Conservation (phyloP, 73 alveolate species). For the Tetrahymena malaccensis region DNA sequence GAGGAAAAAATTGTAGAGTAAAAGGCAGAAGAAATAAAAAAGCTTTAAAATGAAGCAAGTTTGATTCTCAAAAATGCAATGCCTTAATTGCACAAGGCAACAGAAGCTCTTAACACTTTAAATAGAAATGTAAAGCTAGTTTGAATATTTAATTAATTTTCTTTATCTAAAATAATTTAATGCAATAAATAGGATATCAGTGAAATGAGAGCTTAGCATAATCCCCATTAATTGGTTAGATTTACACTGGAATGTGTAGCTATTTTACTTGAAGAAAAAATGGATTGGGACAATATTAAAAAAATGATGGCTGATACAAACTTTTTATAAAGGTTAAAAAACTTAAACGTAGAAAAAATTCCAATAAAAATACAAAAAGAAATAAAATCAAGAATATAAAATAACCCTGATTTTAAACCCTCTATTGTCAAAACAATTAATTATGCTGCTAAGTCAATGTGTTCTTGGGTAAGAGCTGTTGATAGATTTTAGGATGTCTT, state of each 20-base stretch:
- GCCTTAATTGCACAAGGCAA: conserved; percentile 81
- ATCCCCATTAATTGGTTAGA: conserved; percentile 75
- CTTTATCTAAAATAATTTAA: background rate
- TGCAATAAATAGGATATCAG: conserved; percentile 54
- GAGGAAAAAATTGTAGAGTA: conserved; percentile 59
- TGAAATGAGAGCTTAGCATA: conserved; percentile 71
- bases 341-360: conserved; percentile 36
- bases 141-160: background rate
- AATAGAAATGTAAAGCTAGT: conserved; percentile 40
- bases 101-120: conserved; percentile 85
- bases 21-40: conserved; percentile 61
- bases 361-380: conserved; percentile 32
- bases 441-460: conserved; percentile 57
- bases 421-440: conserved; percentile 49
- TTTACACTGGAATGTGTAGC: conserved; percentile 72
- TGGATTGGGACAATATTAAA: conserved; percentile 66
- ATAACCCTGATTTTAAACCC: conserved; percentile 61
- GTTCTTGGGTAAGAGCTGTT: conserved; percentile 63
- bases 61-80: conserved; percentile 73
- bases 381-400: conserved; percentile 42
- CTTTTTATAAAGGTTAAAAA: conserved; percentile 53
- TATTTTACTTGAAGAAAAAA: conserved; percentile 66
- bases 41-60: conserved; percentile 69
- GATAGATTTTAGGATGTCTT: conserved; percentile 51
- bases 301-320: conserved; percentile 45